A percentile compares a stretch with the other conserved stretches of the same genome.
Evolutionary conservation across 768 basidiomycete genomes (phyloP).

Genomic region (Neoboletus magnificus): DNA sequence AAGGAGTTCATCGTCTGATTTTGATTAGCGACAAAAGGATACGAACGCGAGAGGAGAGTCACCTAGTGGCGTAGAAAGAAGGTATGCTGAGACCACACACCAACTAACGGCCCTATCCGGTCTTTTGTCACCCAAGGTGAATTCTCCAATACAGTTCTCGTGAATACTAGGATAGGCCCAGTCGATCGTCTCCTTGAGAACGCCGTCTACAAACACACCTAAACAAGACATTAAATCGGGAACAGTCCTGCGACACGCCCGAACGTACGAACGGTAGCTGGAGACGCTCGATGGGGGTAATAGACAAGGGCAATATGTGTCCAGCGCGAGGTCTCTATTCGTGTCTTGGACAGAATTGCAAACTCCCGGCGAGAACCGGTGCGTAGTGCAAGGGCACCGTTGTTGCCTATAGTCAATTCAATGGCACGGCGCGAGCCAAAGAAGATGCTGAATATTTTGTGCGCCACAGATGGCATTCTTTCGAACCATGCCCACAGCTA

Average conservation of each 20-base stretch:
- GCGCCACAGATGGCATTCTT: constrained; percentile 34
- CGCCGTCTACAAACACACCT: constrained; percentile 78
- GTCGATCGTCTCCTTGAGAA: constrained; percentile 57
- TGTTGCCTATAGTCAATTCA: constrained; percentile 46
- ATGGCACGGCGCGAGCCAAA: constrained; percentile 34
- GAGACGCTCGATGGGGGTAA: constrained; percentile 52
- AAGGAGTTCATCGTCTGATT: constrained; percentile 63
- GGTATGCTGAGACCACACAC: constrained; percentile 65
- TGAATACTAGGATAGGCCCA: constrained; percentile 58
- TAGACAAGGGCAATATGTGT: constrained; percentile 68
- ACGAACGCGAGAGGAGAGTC: background rate
- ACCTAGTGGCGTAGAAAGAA: constrained; percentile 61
- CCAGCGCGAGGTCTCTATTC: constrained; percentile 60
- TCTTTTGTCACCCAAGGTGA: constrained; percentile 56
- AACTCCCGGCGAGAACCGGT: constrained; percentile 39
- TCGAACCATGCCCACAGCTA: constrained; percentile 53
- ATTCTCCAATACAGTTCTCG: constrained; percentile 38
- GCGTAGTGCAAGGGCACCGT: constrained; percentile 55
- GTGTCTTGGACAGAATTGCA: constrained; percentile 43
- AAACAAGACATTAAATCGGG: constrained; percentile 3
- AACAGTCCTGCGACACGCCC: background rate
- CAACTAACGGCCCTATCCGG: constrained; percentile 41
- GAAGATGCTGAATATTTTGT: constrained; percentile 37
- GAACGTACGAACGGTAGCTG: constrained; percentile 58
- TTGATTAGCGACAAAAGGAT: constrained; percentile 12